A percentile compares a stretch with the other conserved stretches of the same genome.
These are phyloP conservation scores for Solanum phureja DNA, from an alignment of 257 asterid genomes.

Conservation along the genomic window DNA sequence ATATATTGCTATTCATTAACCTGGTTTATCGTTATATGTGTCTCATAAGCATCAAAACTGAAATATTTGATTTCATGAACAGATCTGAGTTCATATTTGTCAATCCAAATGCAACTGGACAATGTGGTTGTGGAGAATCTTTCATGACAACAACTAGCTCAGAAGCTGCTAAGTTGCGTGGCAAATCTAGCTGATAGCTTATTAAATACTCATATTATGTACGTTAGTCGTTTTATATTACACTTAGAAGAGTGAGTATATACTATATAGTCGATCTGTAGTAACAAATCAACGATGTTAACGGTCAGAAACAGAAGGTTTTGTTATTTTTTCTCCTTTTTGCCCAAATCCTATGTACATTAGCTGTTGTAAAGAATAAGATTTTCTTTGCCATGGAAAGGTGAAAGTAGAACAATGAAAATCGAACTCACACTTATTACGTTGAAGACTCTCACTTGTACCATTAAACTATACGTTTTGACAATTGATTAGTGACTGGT, in stretches of 20 bases:
- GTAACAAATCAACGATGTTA: background rate
- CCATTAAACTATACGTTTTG: background rate
- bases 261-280: background rate
- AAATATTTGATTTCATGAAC: background rate
- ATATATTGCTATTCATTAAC: background rate
- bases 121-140: conserved; percentile 43
- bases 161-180: conserved; percentile 55
- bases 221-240: background rate
- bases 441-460: background rate
- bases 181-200: background rate
- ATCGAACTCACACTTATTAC: background rate
- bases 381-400: background rate
- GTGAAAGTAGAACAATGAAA: background rate
- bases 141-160: conserved; percentile 61
- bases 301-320: background rate
- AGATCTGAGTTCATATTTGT: conserved; percentile 90
- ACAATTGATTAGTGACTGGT: background rate
- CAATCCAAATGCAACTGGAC: conserved; percentile 84
- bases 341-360: background rate
- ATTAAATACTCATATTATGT: background rate
- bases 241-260: background rate
- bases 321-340: background rate
- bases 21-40: background rate
- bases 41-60: background rate
- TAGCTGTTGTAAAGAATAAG: background rate